These are phyloP conservation scores for Aspergillus cristatus DNA, from an alignment of 495 filamentous ascomycete genomes.

Conservation along the genomic window DNA sequence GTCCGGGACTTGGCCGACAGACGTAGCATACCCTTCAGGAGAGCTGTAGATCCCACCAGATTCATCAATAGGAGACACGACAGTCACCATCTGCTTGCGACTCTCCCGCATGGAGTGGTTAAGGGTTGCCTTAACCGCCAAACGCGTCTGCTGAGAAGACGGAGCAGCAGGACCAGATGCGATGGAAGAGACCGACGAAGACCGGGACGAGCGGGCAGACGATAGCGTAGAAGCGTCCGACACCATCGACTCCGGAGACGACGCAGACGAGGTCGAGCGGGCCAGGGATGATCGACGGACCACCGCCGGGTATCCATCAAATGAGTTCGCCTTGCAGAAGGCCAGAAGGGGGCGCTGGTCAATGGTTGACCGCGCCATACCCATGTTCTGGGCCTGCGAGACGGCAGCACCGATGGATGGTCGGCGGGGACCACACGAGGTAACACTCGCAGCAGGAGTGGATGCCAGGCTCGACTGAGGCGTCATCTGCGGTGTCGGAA, in stretches of 20 bases:
- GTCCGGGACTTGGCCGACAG: slow-evolving; percentile 40
- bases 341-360: slow-evolving; percentile 38
- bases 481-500: slow-evolving; percentile 74
- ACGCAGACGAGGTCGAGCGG: slow-evolving; percentile 65
- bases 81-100: slow-evolving; percentile 26
- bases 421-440: slow-evolving; percentile 40
- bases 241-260: slow-evolving; percentile 86
- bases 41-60: slow-evolving; percentile 43
- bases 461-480: slow-evolving; percentile 63
- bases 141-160: slow-evolving; percentile 38
- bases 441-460: slow-evolving; percentile 88
- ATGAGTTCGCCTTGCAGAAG: slow-evolving; percentile 44
- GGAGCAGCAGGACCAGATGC: slow-evolving; percentile 59
- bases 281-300: slow-evolving; percentile 68
- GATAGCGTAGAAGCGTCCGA: slow-evolving; percentile 62
- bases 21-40: slow-evolving; percentile 49
- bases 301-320: slow-evolving; percentile 38
- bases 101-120: slow-evolving; percentile 42
- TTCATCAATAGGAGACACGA: slow-evolving; percentile 41
- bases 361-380: slow-evolving; percentile 54
- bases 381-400: slow-evolving; percentile 60
- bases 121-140: slow-evolving; percentile 77
- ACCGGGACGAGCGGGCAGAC: slow-evolving; percentile 59
- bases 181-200: slow-evolving; percentile 64
- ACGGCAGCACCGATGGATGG: slow-evolving; percentile 73